phyloP scores from a whole-genome alignment of 2,329 filamentous ascomycete genomes.

The Pyricularia sp. region DNA sequence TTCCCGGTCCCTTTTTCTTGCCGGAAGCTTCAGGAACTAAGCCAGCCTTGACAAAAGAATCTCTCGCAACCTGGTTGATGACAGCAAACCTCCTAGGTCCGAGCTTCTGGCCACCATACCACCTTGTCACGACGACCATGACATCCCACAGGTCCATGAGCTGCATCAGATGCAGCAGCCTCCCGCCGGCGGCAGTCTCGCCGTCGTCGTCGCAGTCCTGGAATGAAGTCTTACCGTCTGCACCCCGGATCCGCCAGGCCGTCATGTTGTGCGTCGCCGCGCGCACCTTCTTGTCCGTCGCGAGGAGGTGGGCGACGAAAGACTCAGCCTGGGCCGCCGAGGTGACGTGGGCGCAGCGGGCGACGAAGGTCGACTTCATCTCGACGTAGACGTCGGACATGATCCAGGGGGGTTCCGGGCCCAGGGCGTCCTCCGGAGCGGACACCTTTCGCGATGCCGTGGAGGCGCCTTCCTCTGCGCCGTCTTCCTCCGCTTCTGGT shows the following conservation, averaged over 20 bases:
- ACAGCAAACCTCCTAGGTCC: constrained; percentile 82
- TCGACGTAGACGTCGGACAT: constrained; percentile 63
- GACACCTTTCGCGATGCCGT: not conserved
- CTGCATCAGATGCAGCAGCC: constrained; percentile 82
- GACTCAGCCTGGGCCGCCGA: constrained; percentile 57
- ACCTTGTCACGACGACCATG: constrained; percentile 84
- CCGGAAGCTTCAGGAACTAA: constrained; percentile 41
- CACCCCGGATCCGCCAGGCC: constrained; percentile 71
- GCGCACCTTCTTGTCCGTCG: constrained; percentile 74
- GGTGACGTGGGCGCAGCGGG: constrained; percentile 56
- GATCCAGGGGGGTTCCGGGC: constrained; percentile 47
- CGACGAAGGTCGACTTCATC: constrained; percentile 80
- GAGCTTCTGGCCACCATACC: constrained; percentile 86
- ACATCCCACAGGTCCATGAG: constrained; percentile 89
- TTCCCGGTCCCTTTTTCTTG: constrained; percentile 28
- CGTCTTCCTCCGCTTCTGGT: not conserved
- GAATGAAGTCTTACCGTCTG: constrained; percentile 37
- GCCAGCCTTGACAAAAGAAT: constrained; percentile 68
- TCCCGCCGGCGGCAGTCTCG: constrained; percentile 78
- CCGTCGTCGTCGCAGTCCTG: constrained; percentile 97
- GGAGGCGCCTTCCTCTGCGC: not conserved
- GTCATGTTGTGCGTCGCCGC: constrained; percentile 89
- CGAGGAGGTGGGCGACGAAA: constrained; percentile 63
- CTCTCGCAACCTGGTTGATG: constrained; percentile 76
- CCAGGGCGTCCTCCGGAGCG: constrained; percentile 3